Evolutionary conservation across 2,329 filamentous ascomycete genomes (phyloP).

Genomic region (Paecilomyces fulvus): DNA sequence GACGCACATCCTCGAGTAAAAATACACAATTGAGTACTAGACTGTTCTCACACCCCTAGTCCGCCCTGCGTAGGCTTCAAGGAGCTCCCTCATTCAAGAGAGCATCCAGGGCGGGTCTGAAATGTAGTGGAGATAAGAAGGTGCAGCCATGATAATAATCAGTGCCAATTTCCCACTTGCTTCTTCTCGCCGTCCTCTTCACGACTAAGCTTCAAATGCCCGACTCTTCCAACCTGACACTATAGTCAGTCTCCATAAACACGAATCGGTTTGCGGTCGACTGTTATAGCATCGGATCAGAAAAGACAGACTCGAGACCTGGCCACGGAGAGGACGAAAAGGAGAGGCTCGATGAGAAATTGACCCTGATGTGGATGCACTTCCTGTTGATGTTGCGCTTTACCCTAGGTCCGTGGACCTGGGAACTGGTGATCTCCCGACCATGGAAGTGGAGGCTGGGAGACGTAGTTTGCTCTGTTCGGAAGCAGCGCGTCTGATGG

Average conservation of each 20-base stretch:
- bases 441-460: slow-evolving; percentile 38
- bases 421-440: slow-evolving; percentile 45
- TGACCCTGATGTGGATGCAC: slow-evolving; percentile 12
- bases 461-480: slow-evolving; percentile 46
- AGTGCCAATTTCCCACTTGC: background rate
- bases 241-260: background rate
- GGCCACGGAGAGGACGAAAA: background rate
- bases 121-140: slow-evolving; percentile 38
- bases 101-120: slow-evolving; percentile 43
- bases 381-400: slow-evolving; percentile 42
- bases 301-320: background rate
- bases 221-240: background rate
- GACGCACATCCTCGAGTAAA: background rate
- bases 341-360: background rate
- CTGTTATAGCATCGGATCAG: slow-evolving; percentile 11
- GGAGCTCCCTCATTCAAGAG: slow-evolving; percentile 9
- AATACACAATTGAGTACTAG: background rate
- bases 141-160: slow-evolving; percentile 15
- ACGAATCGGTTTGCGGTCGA: background rate
- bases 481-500: slow-evolving; percentile 34
- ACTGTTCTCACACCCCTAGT: slow-evolving; percentile 51
- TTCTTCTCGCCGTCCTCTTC: background rate
- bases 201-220: slow-evolving; percentile 9
- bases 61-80: slow-evolving; percentile 44
- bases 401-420: slow-evolving; percentile 13